Evolutionary conservation across 2,329 filamentous ascomycete genomes (phyloP).

Genomic region (Cladosporium sphaerospermum): DNA sequence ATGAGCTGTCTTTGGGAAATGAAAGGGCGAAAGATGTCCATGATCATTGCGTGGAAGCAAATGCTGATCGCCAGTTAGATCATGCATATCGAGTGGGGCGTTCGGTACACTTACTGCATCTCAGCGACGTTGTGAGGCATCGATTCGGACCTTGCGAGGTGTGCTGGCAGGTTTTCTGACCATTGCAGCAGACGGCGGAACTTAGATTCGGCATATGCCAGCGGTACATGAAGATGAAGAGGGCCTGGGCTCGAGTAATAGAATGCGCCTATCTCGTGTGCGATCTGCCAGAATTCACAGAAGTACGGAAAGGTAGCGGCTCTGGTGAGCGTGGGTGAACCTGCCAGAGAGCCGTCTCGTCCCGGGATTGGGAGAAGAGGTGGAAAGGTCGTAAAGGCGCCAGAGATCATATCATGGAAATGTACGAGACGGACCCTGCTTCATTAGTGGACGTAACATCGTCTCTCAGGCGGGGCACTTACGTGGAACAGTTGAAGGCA

Average conservation of each 20-base stretch:
- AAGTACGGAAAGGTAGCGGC: background rate
- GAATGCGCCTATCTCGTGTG: background rate
- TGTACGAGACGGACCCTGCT: background rate
- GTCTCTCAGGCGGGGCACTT: background rate
- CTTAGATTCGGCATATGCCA: constrained; percentile 1
- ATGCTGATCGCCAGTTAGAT: background rate
- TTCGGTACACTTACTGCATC: constrained; percentile 6
- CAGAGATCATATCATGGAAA: background rate
- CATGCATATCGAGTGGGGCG: background rate
- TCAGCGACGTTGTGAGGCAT: constrained; percentile 1
- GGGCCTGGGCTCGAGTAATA: background rate
- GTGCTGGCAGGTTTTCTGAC: background rate
- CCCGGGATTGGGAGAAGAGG: background rate
- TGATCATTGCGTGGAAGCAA: background rate
- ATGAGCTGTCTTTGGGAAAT: background rate
- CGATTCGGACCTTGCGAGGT: background rate
- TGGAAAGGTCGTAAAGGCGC: background rate
- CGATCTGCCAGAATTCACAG: constrained; percentile 4
- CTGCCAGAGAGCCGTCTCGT: background rate
- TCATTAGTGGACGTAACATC: background rate
- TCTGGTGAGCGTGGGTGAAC: background rate
- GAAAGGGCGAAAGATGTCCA: background rate
- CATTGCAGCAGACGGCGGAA: background rate
- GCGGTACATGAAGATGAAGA: background rate
- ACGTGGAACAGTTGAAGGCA: background rate